phyloP scores from a whole-genome alignment of 2,329 filamentous ascomycete genomes.

The Leptosphaerulina australis region DNA sequence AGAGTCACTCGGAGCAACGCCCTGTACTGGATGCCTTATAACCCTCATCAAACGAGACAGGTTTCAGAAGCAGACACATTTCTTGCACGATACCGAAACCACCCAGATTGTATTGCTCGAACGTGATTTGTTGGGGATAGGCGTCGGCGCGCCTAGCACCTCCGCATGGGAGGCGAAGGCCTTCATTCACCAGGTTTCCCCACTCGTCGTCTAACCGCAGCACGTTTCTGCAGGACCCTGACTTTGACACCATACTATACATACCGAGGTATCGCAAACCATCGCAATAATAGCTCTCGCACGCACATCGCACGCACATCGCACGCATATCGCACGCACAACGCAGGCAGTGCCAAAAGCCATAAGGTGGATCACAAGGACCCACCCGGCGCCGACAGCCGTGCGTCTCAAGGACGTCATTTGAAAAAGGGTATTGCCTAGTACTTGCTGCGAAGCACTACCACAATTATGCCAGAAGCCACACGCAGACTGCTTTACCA shows the following conservation, averaged over 20 bases:
- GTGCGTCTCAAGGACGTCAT: slow-evolving; percentile 40
- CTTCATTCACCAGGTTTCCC: slow-evolving; percentile 18
- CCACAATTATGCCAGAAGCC: slow-evolving; percentile 46
- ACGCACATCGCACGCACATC: slow-evolving; percentile 10
- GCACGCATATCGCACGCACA: slow-evolving; percentile 8
- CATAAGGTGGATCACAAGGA: slow-evolving; percentile 18
- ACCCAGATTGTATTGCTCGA: slow-evolving; percentile 8
- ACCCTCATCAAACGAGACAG: neutral
- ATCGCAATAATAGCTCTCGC: too few relatives aligned
- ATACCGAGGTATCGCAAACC: slow-evolving; percentile 9
- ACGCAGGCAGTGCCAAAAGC: slow-evolving; percentile 26
- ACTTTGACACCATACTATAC: slow-evolving; percentile 13
- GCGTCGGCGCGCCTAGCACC: slow-evolving; percentile 24
- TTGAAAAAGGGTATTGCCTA: slow-evolving; percentile 23
- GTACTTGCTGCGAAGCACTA: slow-evolving; percentile 26
- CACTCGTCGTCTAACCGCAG: slow-evolving; percentile 21
- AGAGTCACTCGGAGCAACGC: neutral
- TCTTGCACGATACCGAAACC: slow-evolving; percentile 20
- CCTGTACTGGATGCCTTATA: neutral
- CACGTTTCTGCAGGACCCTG: slow-evolving; percentile 24
- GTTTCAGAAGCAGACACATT: slow-evolving; percentile 6
- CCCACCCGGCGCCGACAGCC: slow-evolving; percentile 15
- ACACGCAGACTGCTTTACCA: slow-evolving; percentile 67
- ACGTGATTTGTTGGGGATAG: slow-evolving; percentile 19
- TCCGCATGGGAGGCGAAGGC: slow-evolving; percentile 19